phyloP scores from a whole-genome alignment of 345 rosid species.

The Lepidium africanum region DNA sequence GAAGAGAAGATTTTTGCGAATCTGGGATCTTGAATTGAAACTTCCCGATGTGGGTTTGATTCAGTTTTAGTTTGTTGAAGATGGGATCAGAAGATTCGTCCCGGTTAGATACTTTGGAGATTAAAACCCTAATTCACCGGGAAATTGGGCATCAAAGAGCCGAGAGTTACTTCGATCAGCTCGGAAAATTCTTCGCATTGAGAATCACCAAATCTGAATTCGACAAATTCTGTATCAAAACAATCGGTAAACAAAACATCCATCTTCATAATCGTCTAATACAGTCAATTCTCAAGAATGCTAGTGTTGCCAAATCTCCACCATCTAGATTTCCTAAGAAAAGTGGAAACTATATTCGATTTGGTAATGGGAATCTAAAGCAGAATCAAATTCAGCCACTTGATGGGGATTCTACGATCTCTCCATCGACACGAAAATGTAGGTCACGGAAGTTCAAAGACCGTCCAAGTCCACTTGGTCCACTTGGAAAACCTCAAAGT shows the following conservation, averaged over 20 bases:
- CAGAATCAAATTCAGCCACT: constrained; percentile 38
- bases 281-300: constrained; percentile 61
- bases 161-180: constrained; percentile 66
- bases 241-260: constrained; percentile 59
- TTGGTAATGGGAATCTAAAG: constrained; percentile 33
- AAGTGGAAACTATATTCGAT: constrained; percentile 30
- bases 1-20: neutral
- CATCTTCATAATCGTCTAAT: constrained; percentile 69
- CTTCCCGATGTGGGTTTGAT: neutral
- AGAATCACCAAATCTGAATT: constrained; percentile 62
- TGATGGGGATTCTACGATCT: constrained; percentile 41
- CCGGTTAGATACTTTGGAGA: constrained; percentile 16
- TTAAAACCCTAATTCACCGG: constrained; percentile 8
- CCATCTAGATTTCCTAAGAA: constrained; percentile 34
- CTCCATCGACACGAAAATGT: constrained; percentile 60
- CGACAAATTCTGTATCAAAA: constrained; percentile 50
- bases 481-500: constrained; percentile 74
- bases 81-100: constrained; percentile 13
- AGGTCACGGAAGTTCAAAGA: constrained; percentile 65
- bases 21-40: neutral
- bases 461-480: constrained; percentile 70
- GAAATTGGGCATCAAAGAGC: constrained; percentile 73
- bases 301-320: constrained; percentile 45
- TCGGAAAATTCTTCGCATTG: constrained; percentile 44
- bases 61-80: neutral